phyloP scores from a whole-genome alignment of 2,329 filamentous ascomycete genomes.

The Xylariaceae sp. region DNA sequence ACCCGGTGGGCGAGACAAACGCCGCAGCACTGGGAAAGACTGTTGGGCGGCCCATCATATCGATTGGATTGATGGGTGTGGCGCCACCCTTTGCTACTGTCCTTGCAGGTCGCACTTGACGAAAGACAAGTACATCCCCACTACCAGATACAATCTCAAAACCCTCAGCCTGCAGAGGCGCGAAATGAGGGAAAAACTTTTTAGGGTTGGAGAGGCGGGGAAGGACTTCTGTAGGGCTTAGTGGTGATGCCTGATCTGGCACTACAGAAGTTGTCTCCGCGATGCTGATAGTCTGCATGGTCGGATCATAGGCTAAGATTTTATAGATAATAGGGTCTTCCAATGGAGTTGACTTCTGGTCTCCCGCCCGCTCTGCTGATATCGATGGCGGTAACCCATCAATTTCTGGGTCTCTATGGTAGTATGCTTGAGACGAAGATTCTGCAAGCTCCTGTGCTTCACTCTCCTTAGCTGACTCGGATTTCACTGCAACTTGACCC shows the following conservation, averaged over 20 bases:
- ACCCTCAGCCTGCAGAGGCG: constrained; percentile 62
- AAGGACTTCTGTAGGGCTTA: constrained; percentile 66
- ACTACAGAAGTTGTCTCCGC: constrained; percentile 66
- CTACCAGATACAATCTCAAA: constrained; percentile 71
- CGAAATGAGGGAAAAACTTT: constrained; percentile 70
- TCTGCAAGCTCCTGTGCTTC: not conserved
- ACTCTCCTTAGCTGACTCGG: not conserved
- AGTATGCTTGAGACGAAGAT: constrained; percentile 23
- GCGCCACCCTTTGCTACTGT: constrained; percentile 21
- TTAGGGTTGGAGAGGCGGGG: constrained; percentile 65
- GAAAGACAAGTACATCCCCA: constrained; percentile 69
- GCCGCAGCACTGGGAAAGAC: constrained; percentile 56
- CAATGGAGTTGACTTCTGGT: constrained; percentile 26
- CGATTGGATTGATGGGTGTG: constrained; percentile 61
- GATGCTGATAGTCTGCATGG: constrained; percentile 60
- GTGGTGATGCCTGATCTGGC: constrained; percentile 52
- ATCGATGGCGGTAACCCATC: constrained; percentile 32
- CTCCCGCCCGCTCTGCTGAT: constrained; percentile 16
- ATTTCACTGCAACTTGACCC: constrained; percentile 10
- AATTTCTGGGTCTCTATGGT: constrained; percentile 39
- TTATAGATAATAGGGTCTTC: constrained; percentile 57
- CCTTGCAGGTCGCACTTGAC: constrained; percentile 55
- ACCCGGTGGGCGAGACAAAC: constrained; percentile 69
- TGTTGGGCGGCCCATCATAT: constrained; percentile 54
- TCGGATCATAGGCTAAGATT: constrained; percentile 69